Conservation (phyloP, 2,329 filamentous ascomycete species). For the Fusarium incarnatum region DNA sequence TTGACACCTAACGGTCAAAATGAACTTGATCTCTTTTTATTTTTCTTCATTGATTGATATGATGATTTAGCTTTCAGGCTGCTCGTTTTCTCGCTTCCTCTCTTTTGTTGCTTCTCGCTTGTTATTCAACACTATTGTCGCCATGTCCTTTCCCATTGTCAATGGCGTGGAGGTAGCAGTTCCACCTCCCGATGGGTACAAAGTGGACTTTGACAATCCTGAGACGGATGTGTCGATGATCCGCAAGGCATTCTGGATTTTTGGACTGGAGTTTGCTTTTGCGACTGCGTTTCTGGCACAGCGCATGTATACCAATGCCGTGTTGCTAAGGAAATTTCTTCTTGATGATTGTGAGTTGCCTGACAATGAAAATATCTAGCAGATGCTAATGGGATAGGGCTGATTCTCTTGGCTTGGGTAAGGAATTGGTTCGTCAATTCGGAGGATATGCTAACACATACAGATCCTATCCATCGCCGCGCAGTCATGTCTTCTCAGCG, state of each 20-base stretch:
- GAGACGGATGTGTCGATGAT: conserved; percentile 10
- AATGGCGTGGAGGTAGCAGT: conserved; percentile 18
- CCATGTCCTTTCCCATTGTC: conserved; percentile 15
- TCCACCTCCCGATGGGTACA: neutral
- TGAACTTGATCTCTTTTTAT: neutral
- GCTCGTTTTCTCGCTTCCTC: fast-evolving
- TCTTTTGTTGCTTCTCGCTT: neutral
- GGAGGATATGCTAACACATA: fast-evolving
- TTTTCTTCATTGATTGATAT: neutral
- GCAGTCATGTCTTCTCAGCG: conserved; percentile 21
- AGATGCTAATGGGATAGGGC: neutral
- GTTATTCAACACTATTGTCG: fast-evolving
- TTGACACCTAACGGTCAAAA: neutral
- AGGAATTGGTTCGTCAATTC: fast-evolving
- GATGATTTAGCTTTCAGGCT: neutral
- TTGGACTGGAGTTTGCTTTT: conserved; percentile 7
- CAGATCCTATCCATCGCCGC: conserved; percentile 3
- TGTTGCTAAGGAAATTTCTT: conserved; percentile 6
- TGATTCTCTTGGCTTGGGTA: conserved; percentile 20
- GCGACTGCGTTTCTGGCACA: conserved; percentile 12
- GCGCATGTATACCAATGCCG: conserved; percentile 22
- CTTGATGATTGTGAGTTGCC: conserved; percentile 13
- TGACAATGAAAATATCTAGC: fast-evolving
- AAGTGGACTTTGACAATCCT: conserved; percentile 1
- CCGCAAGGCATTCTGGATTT: conserved; percentile 21